Percentiles rank a stretch among this genome's conserved stretches.
phyloP scores from a whole-genome alignment of 106 monocot species.

The Cymbidium sinense region DNA sequence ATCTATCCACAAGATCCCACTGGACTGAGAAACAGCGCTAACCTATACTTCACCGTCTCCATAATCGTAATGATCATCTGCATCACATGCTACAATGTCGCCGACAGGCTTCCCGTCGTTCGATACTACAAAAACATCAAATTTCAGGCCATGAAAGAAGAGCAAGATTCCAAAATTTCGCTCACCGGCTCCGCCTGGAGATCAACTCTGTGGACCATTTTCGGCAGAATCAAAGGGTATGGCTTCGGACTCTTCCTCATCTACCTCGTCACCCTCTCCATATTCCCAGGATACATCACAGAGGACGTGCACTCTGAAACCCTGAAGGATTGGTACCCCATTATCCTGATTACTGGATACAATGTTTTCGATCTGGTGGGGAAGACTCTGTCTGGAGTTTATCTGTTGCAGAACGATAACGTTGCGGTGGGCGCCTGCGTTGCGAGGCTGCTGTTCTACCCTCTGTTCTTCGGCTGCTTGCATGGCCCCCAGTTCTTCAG shows the following conservation, averaged over 20 bases:
- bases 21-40: slow-evolving; percentile 47
- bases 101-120: slow-evolving; percentile 36
- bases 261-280: slow-evolving; percentile 42
- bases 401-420: slow-evolving; percentile 27
- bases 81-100: slow-evolving; percentile 42
- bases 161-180: slow-evolving; percentile 8
- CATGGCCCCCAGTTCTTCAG: slow-evolving; percentile 43
- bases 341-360: slow-evolving; percentile 41
- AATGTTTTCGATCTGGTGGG: slow-evolving; percentile 51
- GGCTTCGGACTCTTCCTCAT: slow-evolving; percentile 44
- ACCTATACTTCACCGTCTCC: slow-evolving; percentile 39
- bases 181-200: slow-evolving; percentile 30
- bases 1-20: slow-evolving; percentile 35
- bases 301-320: slow-evolving; percentile 50
- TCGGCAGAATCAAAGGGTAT: slow-evolving; percentile 33
- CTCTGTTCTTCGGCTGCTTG: slow-evolving; percentile 35
- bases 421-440: slow-evolving; percentile 25
- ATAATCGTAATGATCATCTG: slow-evolving; percentile 43
- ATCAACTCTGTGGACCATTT: slow-evolving; percentile 30
- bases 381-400: slow-evolving; percentile 35
- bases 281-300: slow-evolving; percentile 56
- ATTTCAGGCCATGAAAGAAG: slow-evolving; percentile 28
- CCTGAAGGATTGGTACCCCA: slow-evolving; percentile 56
- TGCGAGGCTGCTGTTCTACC: slow-evolving; percentile 47
- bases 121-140: slow-evolving; percentile 40